These are phyloP conservation scores for Suillus discolor DNA, from an alignment of 768 basidiomycete species.

Conservation along the genomic window DNA sequence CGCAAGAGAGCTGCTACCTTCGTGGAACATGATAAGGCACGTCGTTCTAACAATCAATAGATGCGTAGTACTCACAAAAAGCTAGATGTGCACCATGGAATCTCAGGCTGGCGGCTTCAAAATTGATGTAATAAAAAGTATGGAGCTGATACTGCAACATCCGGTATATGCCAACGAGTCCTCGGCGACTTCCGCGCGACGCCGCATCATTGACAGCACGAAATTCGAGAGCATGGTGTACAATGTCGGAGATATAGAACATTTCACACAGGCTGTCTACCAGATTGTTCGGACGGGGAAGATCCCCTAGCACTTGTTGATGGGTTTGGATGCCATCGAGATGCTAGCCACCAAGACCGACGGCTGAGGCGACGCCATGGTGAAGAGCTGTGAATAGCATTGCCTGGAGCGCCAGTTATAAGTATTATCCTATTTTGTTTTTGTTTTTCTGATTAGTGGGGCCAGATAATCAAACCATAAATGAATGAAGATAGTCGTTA, in stretches of 20 bases:
- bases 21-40: conserved; percentile 41
- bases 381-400: neutral
- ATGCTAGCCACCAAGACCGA: conserved; percentile 1
- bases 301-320: conserved; percentile 17
- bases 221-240: neutral
- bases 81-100: neutral
- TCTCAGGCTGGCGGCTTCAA: too few relatives aligned
- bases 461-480: neutral
- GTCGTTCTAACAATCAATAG: neutral
- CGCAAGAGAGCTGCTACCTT: conserved; percentile 35
- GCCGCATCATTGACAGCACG: neutral
- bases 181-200: too few relatives aligned
- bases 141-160: too few relatives aligned
- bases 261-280: too few relatives aligned
- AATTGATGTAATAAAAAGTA: too few relatives aligned
- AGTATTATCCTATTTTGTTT: neutral
- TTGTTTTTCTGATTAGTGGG: neutral
- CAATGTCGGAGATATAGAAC: too few relatives aligned
- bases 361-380: conserved; percentile 4
- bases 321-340: conserved; percentile 13
- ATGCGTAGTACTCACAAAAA: neutral
- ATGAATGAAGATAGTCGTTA: neutral
- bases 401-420: neutral
- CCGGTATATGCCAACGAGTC: neutral
- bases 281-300: neutral